Conservation (phyloP, 1,284 basidiomycete species). For the Sphaerobolus stellatus region DNA sequence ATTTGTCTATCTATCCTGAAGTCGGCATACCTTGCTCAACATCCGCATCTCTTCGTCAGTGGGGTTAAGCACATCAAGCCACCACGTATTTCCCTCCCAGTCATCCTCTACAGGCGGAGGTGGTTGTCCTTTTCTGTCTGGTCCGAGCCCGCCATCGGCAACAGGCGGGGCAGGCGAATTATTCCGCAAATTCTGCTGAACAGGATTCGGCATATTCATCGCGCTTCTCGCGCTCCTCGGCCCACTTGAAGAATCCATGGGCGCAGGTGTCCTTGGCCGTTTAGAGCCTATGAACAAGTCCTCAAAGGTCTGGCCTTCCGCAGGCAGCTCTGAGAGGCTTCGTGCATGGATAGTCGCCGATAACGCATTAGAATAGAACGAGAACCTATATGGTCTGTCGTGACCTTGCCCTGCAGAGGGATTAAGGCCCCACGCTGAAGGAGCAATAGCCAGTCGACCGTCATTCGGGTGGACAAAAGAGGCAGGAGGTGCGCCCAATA, state of each 20-base stretch:
- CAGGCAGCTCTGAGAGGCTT: slow-evolving; percentile 90
- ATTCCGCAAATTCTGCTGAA: not conserved
- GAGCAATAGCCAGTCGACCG: slow-evolving; percentile 10
- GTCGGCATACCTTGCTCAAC: slow-evolving; percentile 74
- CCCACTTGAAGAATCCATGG: not conserved
- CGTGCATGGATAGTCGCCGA: slow-evolving; percentile 94
- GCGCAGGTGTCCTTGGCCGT: not conserved
- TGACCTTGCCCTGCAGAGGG: slow-evolving; percentile 46
- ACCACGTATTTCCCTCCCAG: slow-evolving; percentile 87
- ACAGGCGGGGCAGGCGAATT: not conserved
- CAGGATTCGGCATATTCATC: not conserved
- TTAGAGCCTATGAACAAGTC: slow-evolving; percentile 76
- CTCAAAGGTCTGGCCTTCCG: slow-evolving; percentile 90
- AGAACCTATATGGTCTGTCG: slow-evolving; percentile 94
- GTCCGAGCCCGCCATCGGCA: slow-evolving; percentile 9
- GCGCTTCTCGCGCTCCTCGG: not conserved
- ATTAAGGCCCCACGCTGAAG: slow-evolving; percentile 27
- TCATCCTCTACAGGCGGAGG: slow-evolving; percentile 34
- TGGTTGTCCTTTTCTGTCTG: slow-evolving; percentile 4
- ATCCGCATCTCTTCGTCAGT: slow-evolving; percentile 99
- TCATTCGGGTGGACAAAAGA: slow-evolving; percentile 35
- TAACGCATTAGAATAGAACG: slow-evolving; percentile 95
- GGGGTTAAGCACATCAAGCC: slow-evolving; percentile 93
- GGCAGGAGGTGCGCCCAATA: slow-evolving; percentile 45
- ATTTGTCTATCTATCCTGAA: too few relatives aligned